A percentile compares a stretch with the other conserved stretches of the same genome.
Conservation (phyloP, 768 basidiomycete genomes). For the Boletus sp. region DNA sequence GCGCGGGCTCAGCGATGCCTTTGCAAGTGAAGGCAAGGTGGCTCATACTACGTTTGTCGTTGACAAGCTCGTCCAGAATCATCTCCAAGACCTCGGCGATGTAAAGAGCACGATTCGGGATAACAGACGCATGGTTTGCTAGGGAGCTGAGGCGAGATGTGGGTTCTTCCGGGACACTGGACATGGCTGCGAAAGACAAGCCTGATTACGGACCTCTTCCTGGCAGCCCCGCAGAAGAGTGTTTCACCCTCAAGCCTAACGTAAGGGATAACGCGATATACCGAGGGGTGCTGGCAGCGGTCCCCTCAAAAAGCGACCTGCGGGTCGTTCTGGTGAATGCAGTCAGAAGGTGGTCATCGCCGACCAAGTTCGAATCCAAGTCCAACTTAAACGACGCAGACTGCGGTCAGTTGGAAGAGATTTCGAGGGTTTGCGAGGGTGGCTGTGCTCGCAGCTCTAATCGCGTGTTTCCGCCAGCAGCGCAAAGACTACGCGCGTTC, state of each 20-base stretch:
- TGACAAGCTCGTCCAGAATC: constrained; percentile 19
- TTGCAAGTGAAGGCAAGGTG: constrained; percentile 23
- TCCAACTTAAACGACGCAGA: not conserved
- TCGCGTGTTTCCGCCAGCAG: constrained; percentile 23
- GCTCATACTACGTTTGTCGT: constrained; percentile 15
- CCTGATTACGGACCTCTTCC: no score
- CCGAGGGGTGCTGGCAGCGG: not conserved
- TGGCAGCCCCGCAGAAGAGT: not conserved
- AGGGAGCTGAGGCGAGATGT: not conserved
- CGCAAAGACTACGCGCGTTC: constrained; percentile 1
- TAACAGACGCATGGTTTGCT: not conserved
- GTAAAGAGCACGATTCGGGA: constrained; percentile 8
- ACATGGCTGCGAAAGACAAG: constrained; percentile 5
- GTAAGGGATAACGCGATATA: constrained; percentile 5
- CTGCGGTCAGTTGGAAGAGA: not conserved
- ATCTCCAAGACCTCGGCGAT: constrained; percentile 23
- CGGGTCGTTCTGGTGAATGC: not conserved
- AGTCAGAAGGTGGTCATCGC: not conserved
- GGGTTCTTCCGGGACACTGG: not conserved
- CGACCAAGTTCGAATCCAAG: not conserved
- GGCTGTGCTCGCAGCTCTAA: constrained; percentile 25
- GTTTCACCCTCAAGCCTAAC: not conserved
- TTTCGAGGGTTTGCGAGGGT: constrained; percentile 9
- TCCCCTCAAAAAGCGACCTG: not conserved
- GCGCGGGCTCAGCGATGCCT: constrained; percentile 14